Conservation (phyloP, 1,284 basidiomycete genomes). For the Leccinum subrobustum region DNA sequence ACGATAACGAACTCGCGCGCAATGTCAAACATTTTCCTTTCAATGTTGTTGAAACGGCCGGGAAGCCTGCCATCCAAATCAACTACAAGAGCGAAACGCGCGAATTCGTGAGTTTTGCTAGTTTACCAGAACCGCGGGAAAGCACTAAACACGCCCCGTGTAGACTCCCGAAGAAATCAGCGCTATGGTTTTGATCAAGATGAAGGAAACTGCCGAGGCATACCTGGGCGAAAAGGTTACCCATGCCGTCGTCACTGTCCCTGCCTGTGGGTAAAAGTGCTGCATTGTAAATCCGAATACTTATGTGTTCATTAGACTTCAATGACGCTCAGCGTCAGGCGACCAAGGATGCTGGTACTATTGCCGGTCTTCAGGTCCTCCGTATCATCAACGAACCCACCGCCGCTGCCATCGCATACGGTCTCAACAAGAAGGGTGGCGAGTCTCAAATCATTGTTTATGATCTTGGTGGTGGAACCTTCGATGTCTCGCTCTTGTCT, state of each 20-base stretch:
- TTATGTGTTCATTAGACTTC: constrained; percentile 60
- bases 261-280: constrained; percentile 64
- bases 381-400: constrained; percentile 99
- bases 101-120: constrained; percentile 63
- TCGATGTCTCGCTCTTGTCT: constrained; percentile 96
- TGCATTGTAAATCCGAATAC: constrained; percentile 28
- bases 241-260: constrained; percentile 97
- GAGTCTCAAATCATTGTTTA: constrained; percentile 98
- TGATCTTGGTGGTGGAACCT: constrained; percentile 97
- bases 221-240: constrained; percentile 97
- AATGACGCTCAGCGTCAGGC: constrained; percentile 99
- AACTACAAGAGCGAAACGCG: constrained; percentile 84
- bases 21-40: constrained; percentile 92
- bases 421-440: constrained; percentile 93
- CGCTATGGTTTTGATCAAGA: constrained; percentile 95
- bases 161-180: constrained; percentile 87
- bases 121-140: background rate
- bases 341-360: constrained; percentile 97
- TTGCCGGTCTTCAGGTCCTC: constrained; percentile 93
- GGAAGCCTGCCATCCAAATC: constrained; percentile 87
- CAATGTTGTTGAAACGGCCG: constrained; percentile 73
- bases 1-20: constrained; percentile 75
- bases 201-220: constrained; percentile 99
- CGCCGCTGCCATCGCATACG: constrained; percentile 97
- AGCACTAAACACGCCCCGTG: background rate